Base-by-base conservation (phyloP, 768 basidiomycete species). In the Macrocybe gigantea region DNA sequence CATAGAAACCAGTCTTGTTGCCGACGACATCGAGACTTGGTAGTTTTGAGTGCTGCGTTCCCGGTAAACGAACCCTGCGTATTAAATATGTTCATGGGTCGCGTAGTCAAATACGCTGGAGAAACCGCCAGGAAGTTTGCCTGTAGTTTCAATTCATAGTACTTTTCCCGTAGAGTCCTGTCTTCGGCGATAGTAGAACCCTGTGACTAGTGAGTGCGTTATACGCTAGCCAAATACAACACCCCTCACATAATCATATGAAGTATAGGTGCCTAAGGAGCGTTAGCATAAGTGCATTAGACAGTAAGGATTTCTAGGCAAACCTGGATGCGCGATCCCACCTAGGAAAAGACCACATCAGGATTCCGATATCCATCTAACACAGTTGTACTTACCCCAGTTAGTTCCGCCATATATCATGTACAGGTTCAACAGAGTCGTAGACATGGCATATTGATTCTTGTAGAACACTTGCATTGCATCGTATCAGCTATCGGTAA, bases 381-480 rank as follows among this genome's bases (percentile, higher is more conserved):
- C 10, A 5, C 38, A 49, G 30, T 38, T 30, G 2, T 34, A 32
- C 52, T 56, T 54, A 50, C 74, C 77, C 72, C 73, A 77, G 41
- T 76, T 74, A 0, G 77, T 78, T 3, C 75, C 75, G 13, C 76
- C 75, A 47, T 60, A 75, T 7, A 71, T 64, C 76, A 78, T 78
- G 56, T 78, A 79, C 11, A 77, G 47, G 53, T 72, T 78, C 41
- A 75, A 55, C 50, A 73, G 63, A 8, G 74, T 77, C 4, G 72
- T 73, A 7, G 73, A 74, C 64, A 69, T 66, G 0, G 74, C 74
- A 47, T 66, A 67, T 53, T 74, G 55, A 48, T 72, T 71, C 50
- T 77, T 72, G 55, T 76, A 72, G 55, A 77, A 74, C 6, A 77
- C 75, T 73, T 30, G 1, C 36, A 11, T n/a, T 30, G 7, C 12